Percentiles rank a stretch among this genome's conserved stretches.
Conservation (phyloP, 164 flowering plant species). For the Chloranthus sessilifolius region DNA sequence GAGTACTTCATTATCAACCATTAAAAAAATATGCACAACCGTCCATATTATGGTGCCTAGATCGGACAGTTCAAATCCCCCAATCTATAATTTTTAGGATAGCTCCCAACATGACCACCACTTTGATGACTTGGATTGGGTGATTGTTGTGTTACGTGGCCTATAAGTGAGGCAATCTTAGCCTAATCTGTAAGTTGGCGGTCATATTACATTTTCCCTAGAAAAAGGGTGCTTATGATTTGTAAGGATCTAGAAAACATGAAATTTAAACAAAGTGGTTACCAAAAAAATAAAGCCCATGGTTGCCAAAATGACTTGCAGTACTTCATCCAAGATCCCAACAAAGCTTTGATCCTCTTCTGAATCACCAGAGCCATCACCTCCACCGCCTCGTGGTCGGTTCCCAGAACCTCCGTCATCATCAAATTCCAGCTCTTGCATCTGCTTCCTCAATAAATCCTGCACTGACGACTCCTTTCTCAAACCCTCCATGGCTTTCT, state of each 20-base stretch:
- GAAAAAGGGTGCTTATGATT: not conserved
- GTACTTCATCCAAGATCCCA: slow-evolving; percentile 47
- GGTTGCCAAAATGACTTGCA: slow-evolving; percentile 71
- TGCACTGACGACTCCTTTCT: slow-evolving; percentile 47
- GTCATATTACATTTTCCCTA: too few relatives aligned
- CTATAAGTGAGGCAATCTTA: too few relatives aligned
- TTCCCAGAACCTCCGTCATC: slow-evolving; percentile 41
- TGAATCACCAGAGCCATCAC: slow-evolving; percentile 35
- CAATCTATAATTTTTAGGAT: too few relatives aligned
- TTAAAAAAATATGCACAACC: too few relatives aligned
- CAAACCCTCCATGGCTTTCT: slow-evolving; percentile 47
- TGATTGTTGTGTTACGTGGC: too few relatives aligned
- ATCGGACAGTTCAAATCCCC: too few relatives aligned
- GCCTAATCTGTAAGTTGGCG: too few relatives aligned
- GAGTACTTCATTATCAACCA: too few relatives aligned
- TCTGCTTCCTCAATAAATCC: slow-evolving; percentile 60
- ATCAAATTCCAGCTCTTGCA: slow-evolving; percentile 47
- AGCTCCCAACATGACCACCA: too few relatives aligned
- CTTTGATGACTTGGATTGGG: too few relatives aligned
- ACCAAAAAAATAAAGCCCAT: slow-evolving; percentile 63
- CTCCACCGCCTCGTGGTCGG: slow-evolving; percentile 32
- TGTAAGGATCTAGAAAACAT: not conserved
- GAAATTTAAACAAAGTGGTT: slow-evolving; percentile 8
- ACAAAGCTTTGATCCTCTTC: slow-evolving; percentile 51
- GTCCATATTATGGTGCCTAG: too few relatives aligned